Percentiles rank a stretch among this genome's conserved stretches.
Evolutionary conservation across 495 filamentous ascomycete genomes (phyloP).

Genomic region (Hapsidospora chrysogenum): DNA sequence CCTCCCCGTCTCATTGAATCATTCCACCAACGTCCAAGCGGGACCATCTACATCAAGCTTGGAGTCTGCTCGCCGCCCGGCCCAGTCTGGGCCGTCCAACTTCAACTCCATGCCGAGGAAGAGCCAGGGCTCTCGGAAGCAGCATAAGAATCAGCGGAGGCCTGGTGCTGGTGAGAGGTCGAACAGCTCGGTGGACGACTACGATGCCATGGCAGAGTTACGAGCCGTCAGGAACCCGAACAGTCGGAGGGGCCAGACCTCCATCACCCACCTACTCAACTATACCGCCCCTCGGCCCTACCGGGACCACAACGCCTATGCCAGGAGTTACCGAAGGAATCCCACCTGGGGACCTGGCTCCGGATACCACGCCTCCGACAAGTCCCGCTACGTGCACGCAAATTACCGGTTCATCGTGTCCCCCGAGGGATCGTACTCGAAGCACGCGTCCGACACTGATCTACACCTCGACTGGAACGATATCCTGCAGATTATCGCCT

Average conservation of each 20-base stretch:
- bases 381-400: constrained; percentile 87
- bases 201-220: constrained; percentile 73
- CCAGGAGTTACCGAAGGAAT: constrained; percentile 39
- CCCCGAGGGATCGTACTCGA: constrained; percentile 59
- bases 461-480: constrained; percentile 81
- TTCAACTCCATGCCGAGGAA: constrained; percentile 43
- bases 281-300: constrained; percentile 69
- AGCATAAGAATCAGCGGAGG: constrained; percentile 44
- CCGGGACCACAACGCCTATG: constrained; percentile 34
- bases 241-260: constrained; percentile 82
- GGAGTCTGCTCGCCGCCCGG: constrained; percentile 45
- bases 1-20: constrained; percentile 15
- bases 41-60: constrained; percentile 20
- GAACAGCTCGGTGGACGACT: constrained; percentile 24
- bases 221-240: constrained; percentile 69
- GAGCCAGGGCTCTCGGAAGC: constrained; percentile 55
- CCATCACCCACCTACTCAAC: constrained; percentile 92
- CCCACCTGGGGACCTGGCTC: constrained; percentile 78
- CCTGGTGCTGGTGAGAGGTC: constrained; percentile 7
- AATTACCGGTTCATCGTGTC: constrained; percentile 96
- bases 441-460: constrained; percentile 75
- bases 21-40: constrained; percentile 11
- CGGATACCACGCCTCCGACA: constrained; percentile 81
- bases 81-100: constrained; percentile 37
- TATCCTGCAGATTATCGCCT: constrained; percentile 82